Base-by-base conservation (phyloP, 192 early-diverging fungal species). In the Jimgerdemannia flammicorona region DNA sequence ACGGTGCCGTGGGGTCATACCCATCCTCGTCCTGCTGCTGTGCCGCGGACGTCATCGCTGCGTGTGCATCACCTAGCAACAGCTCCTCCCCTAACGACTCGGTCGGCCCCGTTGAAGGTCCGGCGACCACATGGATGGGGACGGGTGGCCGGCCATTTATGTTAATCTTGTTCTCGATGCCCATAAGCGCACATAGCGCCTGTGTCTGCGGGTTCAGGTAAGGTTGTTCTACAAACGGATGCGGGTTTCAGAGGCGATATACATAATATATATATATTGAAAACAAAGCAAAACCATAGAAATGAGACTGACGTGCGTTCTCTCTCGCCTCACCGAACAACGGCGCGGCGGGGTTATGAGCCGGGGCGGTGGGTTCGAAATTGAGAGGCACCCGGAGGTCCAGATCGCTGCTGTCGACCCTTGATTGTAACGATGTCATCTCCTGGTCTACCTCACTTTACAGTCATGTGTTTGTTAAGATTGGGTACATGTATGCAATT, bases 201-300 rank as follows among this genome's bases (percentile, higher is more conserved):
- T 82, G 87, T 6, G 95, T 98, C 80, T 99, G 97, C 3, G 95
- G 95, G 78, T 97, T 99, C 4, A 87, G 76, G 43, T 91, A 90
- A 10, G 86, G 82, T 41, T 67, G 20, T 11, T 68, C 86, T 91
- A 74, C 20, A 54, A 69, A 43, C 3, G 9, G 72, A 3, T 43
- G 67, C 19, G 14, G 41, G 79, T 76, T 18, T 73, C 49, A 59
- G 49, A 14, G 14, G 49, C 14, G 49, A 10, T 59, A 2, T 10
- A 2, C 14, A 59, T 14, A 2, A 10, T 59, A 10, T 59, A 59
- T 10, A 10, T 10, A 59, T 59, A 6, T 10, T 6, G 49, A 59
- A 59, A 59, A 10, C 49, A 59, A 59, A 59, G 2, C 6, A 59
- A 59, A 59, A 59, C 6, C 6, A 59, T 10, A 2, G 14, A 54